Base-by-base conservation (phyloP, 1,284 basidiomycete species). In the Puccinia triticina region DNA sequence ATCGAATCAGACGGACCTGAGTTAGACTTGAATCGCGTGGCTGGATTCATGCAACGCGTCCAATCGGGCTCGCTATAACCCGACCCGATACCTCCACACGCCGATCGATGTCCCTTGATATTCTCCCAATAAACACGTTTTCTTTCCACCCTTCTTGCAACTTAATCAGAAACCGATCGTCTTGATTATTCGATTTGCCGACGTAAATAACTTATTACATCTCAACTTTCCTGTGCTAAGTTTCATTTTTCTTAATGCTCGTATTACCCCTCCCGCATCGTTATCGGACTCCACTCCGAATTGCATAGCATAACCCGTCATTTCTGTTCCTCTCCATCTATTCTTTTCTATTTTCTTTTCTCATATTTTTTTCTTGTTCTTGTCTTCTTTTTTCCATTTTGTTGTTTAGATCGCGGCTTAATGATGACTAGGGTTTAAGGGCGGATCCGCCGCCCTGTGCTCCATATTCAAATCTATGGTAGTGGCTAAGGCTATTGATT, bases 1-100 rank as follows among this genome's bases (percentile, higher is more conserved):
- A 87, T 96, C 83, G 91, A 93, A 84, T 93, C 93, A 55, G 92
- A 84, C 92, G 66, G 92, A 92, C 76, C 82, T 43, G 72, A 82
- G 29, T 67, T 83, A 29, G 82, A 83, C 48, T 55, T 83, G n/a
- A 80, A 80, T 78, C 61, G 82, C 26, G 82, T 83, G 21, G 82
- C 82, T 21, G 73, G 82, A 34, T 83, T 83, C 55, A 78, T 83
- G 82, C 67, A 75, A 48, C 71, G 72, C 46, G 61, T 82, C 18
- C 67, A 82, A 53, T 55, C 78, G 21, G 78, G 78, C 11, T 81
- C 71, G 23, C 34, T 81, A n/a, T 81, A 53, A 81, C 29, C 23
- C 8, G 48, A 14, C 32, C 32, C 32, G 23, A 26, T 61, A 7
- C 7, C 11, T 21, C 23, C 57, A 61, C 7, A 61, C 11, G 23